Evolutionary conservation across 2,329 filamentous ascomycete species (phyloP).

Genomic region (Curvularia eragrostidis): DNA sequence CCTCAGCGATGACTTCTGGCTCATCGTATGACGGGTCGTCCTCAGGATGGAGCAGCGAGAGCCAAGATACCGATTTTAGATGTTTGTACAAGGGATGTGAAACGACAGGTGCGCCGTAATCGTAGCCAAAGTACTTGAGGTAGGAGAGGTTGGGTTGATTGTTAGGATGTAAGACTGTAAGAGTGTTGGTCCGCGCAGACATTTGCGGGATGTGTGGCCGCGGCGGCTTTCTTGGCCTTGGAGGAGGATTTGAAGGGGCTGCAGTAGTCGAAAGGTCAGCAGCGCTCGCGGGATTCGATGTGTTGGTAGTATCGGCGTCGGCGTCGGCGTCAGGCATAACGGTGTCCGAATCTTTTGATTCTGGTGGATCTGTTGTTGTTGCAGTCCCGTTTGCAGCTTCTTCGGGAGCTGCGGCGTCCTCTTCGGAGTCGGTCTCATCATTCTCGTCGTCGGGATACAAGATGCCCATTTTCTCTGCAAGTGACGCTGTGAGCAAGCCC

Average conservation of each 20-base stretch:
- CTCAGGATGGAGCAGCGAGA: conserved; percentile 82
- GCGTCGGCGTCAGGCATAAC: conserved; percentile 15
- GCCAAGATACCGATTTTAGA: conserved; percentile 86
- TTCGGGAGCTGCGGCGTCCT: background rate
- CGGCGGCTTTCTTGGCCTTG: conserved; percentile 36
- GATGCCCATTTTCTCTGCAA: conserved; percentile 89
- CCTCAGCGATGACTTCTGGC: conserved; percentile 65
- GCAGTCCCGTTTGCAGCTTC: conserved; percentile 9
- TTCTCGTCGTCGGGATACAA: conserved; percentile 61
- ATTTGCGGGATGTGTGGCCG: conserved; percentile 59
- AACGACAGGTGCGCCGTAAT: conserved; percentile 67
- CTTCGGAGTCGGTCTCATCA: conserved; percentile 30
- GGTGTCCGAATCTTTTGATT: conserved; percentile 3
- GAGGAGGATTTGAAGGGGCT: conserved; percentile 30
- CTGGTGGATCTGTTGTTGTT: background rate
- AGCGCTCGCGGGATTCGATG: conserved; percentile 6
- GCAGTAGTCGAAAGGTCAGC: conserved; percentile 7
- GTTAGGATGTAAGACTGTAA: conserved; percentile 81
- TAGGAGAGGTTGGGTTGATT: conserved; percentile 86
- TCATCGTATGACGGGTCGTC: conserved; percentile 77
- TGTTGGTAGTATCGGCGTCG: conserved; percentile 24
- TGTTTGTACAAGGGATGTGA: conserved; percentile 81
- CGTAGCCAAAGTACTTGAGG: conserved; percentile 88
- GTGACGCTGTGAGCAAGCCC: conserved; percentile 78
- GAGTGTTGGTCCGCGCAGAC: conserved; percentile 74